Evolutionary conservation across 2,329 filamentous ascomycete species (phyloP).

Genomic region (Knufia fluminis): DNA sequence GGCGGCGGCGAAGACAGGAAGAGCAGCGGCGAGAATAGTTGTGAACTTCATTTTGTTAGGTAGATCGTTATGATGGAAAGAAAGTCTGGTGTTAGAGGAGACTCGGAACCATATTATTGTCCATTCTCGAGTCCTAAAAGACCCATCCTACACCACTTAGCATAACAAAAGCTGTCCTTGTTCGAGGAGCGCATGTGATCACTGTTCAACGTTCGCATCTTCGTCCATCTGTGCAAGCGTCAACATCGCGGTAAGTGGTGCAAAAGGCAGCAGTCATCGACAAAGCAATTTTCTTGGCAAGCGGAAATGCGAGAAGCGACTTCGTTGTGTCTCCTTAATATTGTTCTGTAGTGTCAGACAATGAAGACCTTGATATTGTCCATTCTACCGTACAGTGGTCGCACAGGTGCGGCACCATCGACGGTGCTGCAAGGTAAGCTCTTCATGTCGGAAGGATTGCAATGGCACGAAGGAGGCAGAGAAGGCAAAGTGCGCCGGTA

Average conservation of each 20-base stretch:
- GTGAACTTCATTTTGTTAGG: neutral
- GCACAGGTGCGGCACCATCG: too few relatives aligned
- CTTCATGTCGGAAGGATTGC: too few relatives aligned
- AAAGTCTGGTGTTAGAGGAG: neutral
- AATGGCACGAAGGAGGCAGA: too few relatives aligned
- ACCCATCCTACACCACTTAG: neutral
- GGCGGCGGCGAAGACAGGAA: neutral
- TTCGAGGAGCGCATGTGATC: neutral
- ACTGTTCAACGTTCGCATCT: neutral
- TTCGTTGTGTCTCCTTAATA: neutral
- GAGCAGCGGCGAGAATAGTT: neutral
- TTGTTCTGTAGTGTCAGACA: neutral
- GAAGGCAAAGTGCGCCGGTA: too few relatives aligned
- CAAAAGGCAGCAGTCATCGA: neutral
- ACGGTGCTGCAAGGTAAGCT: too few relatives aligned
- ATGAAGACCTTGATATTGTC: neutral
- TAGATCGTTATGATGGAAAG: neutral
- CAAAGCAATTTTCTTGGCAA: neutral
- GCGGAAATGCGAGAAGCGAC: neutral
- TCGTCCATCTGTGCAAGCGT: neutral
- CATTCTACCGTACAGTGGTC: neutral
- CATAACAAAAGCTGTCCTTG: neutral
- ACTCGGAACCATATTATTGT: neutral
- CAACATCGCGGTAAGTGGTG: neutral
- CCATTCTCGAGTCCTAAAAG: neutral